Conservation (phyloP, 352 stramenopile species). For the Pythium brachiatum region DNA sequence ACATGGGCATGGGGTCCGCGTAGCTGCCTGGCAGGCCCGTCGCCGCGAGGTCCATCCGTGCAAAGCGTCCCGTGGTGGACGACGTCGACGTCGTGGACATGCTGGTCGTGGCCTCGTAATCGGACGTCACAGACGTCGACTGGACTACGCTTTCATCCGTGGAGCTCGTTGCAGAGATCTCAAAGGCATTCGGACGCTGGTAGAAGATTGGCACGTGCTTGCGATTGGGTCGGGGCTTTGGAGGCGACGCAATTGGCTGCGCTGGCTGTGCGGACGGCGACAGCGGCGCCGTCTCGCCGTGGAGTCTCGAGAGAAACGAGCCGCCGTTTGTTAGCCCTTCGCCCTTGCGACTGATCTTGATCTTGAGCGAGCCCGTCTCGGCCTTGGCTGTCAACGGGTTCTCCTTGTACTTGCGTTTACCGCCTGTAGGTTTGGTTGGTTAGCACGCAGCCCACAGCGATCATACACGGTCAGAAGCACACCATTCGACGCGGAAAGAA, state of each 20-base stretch:
- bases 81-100: constrained; percentile 28
- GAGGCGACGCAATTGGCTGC: constrained; percentile 38
- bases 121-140: constrained; percentile 37
- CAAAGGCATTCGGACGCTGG: constrained; percentile 38
- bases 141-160: constrained; percentile 34
- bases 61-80: constrained; percentile 29
- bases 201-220: constrained; percentile 87
- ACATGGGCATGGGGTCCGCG: constrained; percentile 25
- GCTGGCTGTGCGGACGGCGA: constrained; percentile 10
- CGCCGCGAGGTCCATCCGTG: constrained; percentile 21
- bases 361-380: constrained; percentile 67
- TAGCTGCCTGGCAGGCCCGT: constrained; percentile 14
- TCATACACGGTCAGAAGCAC: constrained; percentile 9
- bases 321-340: constrained; percentile 6
- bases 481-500: constrained; percentile 4
- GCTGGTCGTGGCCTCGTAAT: constrained; percentile 21
- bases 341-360: constrained; percentile 78
- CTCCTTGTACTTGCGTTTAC: constrained; percentile 75
- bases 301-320: background rate
- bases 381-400: constrained; percentile 73
- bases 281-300: constrained; percentile 1
- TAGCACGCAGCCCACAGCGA: background rate
- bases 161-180: constrained; percentile 28
- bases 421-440: constrained; percentile 24
- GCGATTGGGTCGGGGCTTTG: constrained; percentile 72